Evolutionary conservation across 2,329 filamentous ascomycete species (phyloP).

Genomic region (Talaromyces sp.): DNA sequence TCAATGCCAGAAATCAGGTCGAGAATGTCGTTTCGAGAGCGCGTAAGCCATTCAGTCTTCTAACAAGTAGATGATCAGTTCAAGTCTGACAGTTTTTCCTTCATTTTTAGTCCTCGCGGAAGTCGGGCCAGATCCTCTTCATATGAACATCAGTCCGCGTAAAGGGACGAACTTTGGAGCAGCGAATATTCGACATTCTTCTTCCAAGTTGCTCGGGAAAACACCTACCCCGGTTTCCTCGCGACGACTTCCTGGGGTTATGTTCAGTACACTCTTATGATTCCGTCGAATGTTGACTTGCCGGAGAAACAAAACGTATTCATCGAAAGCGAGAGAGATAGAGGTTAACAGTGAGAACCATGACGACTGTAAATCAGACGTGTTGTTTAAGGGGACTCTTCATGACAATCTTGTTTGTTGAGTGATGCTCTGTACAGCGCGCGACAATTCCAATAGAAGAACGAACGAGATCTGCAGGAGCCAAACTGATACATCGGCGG

Average conservation of each 20-base stretch:
- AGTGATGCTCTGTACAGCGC: no score
- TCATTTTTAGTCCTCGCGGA: slow-evolving; percentile 31
- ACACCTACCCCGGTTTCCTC: not conserved
- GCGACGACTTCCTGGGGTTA: not conserved
- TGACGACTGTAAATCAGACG: not conserved
- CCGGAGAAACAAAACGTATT: not conserved
- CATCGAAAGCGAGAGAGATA: no score
- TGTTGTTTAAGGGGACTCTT: no score
- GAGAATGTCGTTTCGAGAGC: slow-evolving; percentile 79
- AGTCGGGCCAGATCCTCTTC: slow-evolving; percentile 17
- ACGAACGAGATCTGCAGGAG: not conserved
- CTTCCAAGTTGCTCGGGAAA: no score
- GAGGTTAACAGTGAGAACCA: no score
- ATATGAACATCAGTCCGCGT: slow-evolving; percentile 14
- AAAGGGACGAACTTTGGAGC: not conserved
- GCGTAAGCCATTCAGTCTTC: slow-evolving; percentile 58
- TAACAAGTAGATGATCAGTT: not conserved
- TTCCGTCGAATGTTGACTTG: not conserved
- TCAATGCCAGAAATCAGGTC: slow-evolving; percentile 88
- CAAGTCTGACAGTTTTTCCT: not conserved
- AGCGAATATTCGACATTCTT: not conserved
- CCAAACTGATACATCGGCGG: not conserved
- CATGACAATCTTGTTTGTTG: no score
- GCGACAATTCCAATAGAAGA: no score
- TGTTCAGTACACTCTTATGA: not conserved